Percentiles rank a stretch among this genome's conserved stretches.
Conservation (phyloP, 2,329 filamentous ascomycete genomes). For the Cordyceps cateniannulata region DNA sequence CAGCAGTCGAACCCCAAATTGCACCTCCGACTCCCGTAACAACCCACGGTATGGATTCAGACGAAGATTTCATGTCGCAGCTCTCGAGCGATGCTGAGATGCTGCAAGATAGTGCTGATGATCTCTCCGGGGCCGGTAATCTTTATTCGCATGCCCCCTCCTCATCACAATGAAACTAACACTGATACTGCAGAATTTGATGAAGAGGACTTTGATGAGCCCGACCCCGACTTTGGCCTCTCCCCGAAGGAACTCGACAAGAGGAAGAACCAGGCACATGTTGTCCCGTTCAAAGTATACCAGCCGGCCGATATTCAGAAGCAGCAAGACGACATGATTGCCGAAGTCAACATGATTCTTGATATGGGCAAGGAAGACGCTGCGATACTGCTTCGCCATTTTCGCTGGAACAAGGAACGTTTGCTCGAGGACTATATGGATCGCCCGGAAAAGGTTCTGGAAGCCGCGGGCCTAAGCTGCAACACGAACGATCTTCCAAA, state of each 20-base stretch:
- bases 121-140: slow-evolving; percentile 46
- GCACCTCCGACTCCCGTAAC: slow-evolving; percentile 55
- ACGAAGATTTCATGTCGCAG: slow-evolving; percentile 87
- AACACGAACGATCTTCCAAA: slow-evolving; percentile 56
- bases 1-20: slow-evolving; percentile 36
- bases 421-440: slow-evolving; percentile 98
- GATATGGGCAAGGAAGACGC: slow-evolving; percentile 83
- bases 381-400: slow-evolving; percentile 82
- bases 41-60: slow-evolving; percentile 76
- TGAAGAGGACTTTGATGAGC: slow-evolving; percentile 50
- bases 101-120: slow-evolving; percentile 72
- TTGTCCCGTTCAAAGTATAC: slow-evolving; percentile 79
- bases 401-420: slow-evolving; percentile 93
- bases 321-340: slow-evolving; percentile 79
- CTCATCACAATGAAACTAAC: not conserved
- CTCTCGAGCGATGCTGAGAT: slow-evolving; percentile 69
- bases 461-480: slow-evolving; percentile 74
- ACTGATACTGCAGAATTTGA: slow-evolving; percentile 42
- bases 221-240: slow-evolving; percentile 48
- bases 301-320: slow-evolving; percentile 73
- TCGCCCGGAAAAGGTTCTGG: slow-evolving; percentile 67
- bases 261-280: slow-evolving; percentile 67
- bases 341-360: slow-evolving; percentile 86
- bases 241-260: slow-evolving; percentile 58
- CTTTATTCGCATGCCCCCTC: not conserved